A percentile compares a stretch with the other conserved stretches of the same genome.
Conservation (phyloP, 2,329 filamentous ascomycete genomes). For the Cladosporium sp. region DNA sequence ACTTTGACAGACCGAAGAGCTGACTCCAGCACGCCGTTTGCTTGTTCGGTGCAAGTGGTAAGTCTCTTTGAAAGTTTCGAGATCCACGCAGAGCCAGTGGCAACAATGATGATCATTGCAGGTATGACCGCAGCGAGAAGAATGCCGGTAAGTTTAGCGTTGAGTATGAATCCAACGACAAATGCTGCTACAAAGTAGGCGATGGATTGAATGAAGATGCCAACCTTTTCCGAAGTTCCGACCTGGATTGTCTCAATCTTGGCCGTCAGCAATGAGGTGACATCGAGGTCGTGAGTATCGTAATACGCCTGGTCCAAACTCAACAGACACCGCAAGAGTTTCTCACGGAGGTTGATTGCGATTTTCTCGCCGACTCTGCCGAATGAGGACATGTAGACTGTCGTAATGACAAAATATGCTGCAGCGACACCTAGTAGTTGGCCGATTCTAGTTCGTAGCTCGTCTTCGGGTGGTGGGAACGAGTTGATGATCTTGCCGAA, state of each 20-base stretch:
- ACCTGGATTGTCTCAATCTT: slow-evolving; percentile 51
- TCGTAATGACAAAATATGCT: slow-evolving; percentile 54
- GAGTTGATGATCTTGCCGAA: slow-evolving; percentile 53
- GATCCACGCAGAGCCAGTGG: slow-evolving; percentile 45
- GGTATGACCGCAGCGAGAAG: slow-evolving; percentile 52
- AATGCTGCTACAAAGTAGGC: slow-evolving; percentile 51
- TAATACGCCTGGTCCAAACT: slow-evolving; percentile 57
- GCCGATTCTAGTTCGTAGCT: slow-evolving; percentile 44
- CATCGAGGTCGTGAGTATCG: slow-evolving; percentile 53
- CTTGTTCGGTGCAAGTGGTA: slow-evolving; percentile 44
- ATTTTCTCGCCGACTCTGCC: slow-evolving; percentile 54
- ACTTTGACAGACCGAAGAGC: slow-evolving; percentile 50
- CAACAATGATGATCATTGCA: slow-evolving; percentile 48
- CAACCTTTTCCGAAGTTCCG: slow-evolving; percentile 51
- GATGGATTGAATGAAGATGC: slow-evolving; percentile 50
- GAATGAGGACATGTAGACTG: slow-evolving; percentile 54
- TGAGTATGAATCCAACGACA: slow-evolving; percentile 48
- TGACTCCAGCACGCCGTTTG: slow-evolving; percentile 49
- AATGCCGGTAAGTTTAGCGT: slow-evolving; percentile 46
- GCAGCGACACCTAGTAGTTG: slow-evolving; percentile 50
- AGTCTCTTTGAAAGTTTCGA: slow-evolving; percentile 45
- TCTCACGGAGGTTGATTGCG: slow-evolving; percentile 49
- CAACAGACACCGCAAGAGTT: slow-evolving; percentile 51
- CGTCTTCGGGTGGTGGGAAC: slow-evolving; percentile 52
- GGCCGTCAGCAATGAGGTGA: slow-evolving; percentile 49